Base-by-base conservation (phyloP, 768 basidiomycete species). In the Cyclocybe aegerita region DNA sequence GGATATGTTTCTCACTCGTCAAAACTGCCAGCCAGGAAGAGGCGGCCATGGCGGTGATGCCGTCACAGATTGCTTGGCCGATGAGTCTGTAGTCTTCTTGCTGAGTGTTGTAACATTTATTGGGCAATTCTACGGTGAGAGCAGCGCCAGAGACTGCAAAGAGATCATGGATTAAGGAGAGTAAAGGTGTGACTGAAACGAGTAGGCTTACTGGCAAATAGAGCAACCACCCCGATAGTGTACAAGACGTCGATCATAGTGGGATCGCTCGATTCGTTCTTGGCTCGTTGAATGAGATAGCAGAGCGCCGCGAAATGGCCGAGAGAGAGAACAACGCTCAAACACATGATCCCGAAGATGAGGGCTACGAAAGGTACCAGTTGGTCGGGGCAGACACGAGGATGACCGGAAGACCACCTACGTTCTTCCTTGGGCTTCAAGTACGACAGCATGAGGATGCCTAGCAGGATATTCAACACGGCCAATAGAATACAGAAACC, bases 391-490 rank as follows among this genome's bases (percentile, higher is more conserved):
- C n/a, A 9, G n/a, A 14, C 39, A 9, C 10, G 12, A 10, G 12
- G 7, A 17, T 23, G 23, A 23, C 23, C 23, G 3, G 40, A 17
- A 31, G 33, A 16, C 16, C 14, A 53, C 56, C 33, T 37, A 63
- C 66, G 61, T 50, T 65, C 65, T 59, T 63, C 57, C 57, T 65
- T 68, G 15, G 65, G 62, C 33, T 60, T 57, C n/a, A 68, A 46
- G 49, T 62, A 66, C 7, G 66, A 66, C 4, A 68, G 54, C 4
- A 56, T 51, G n/a, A 65, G 48, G 14, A 68, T 61, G 15, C 65
- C 65, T 15, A 66, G 45, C 17, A 68, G 40, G 30, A 68, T 60
- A 33, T 63, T 65, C 5, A 65, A 49, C 23, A 60, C 61, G 5
- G 62, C 57, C 38, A 66, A 52, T 43, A 65, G 60, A 38, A 65